Conservation (phyloP, 805 yeast species). For the Metschnikowia kofuensis region DNA sequence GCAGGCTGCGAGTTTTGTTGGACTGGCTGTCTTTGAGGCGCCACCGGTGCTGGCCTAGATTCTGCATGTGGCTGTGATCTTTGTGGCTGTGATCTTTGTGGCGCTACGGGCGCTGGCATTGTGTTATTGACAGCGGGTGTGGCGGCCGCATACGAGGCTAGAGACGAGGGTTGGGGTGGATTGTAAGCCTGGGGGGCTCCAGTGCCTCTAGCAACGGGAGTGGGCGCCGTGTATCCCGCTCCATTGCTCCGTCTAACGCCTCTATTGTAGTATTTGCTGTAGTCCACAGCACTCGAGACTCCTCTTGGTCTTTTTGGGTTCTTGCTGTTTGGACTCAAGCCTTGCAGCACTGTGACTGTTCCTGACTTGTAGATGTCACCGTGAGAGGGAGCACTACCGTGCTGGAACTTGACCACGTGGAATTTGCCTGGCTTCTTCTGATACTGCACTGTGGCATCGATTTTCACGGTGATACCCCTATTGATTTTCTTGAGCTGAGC, state of each 20-base stretch:
- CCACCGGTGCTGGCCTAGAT: conserved; percentile 21
- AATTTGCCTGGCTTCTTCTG: conserved; percentile 88
- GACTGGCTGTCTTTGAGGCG: conserved; percentile 20
- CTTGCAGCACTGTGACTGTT: conserved; percentile 74
- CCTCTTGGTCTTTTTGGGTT: conserved; percentile 76
- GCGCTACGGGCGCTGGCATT: conserved; percentile 5
- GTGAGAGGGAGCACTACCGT: conserved; percentile 54
- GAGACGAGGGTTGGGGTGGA: conserved; percentile 15
- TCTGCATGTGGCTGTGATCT: conserved; percentile 15
- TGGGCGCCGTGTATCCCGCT: conserved; percentile 14
- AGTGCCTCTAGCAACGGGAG: conserved; percentile 17
- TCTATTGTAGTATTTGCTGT: conserved; percentile 41
- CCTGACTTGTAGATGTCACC: conserved; percentile 87
- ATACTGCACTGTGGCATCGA: conserved; percentile 74
- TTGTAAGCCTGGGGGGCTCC: conserved; percentile 16
- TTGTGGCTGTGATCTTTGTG: conserved; percentile 13
- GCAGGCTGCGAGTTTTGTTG: conserved; percentile 14
- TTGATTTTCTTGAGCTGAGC: conserved; percentile 68
- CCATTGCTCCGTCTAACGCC: conserved; percentile 18
- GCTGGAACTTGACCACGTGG: conserved; percentile 69
- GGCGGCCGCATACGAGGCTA: neutral
- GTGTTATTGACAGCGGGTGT: neutral
- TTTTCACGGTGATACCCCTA: conserved; percentile 54
- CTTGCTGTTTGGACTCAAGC: conserved; percentile 69
- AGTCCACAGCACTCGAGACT: conserved; percentile 35